A percentile compares a stretch with the other conserved stretches of the same genome.
These are phyloP conservation scores for Scopulariopsis brevicaulis DNA, from an alignment of 2,329 filamentous ascomycete genomes.

Conservation along the genomic window DNA sequence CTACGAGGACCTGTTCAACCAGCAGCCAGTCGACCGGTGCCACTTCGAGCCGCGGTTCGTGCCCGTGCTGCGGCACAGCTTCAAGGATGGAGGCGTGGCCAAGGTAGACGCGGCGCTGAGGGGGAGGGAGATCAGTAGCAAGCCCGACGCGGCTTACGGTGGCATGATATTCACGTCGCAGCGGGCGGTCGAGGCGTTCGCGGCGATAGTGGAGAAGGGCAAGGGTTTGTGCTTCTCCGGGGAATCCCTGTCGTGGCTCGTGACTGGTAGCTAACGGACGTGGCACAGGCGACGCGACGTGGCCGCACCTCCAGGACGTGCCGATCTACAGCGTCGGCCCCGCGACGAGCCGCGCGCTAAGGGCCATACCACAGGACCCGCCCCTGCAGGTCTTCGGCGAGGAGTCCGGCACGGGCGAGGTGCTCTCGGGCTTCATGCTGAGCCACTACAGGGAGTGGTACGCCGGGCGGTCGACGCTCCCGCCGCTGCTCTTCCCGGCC, in stretches of 20 bases:
- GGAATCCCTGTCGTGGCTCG: background rate
- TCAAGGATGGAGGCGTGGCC: conserved; percentile 47
- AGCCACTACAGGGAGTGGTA: conserved; percentile 57
- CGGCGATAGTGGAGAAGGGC: conserved; percentile 46
- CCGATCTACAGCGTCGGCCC: conserved; percentile 70
- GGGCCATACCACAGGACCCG: conserved; percentile 35
- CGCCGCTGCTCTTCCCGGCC: conserved; percentile 72
- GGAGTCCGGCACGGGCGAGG: conserved; percentile 76
- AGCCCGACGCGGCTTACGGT: conserved; percentile 40
- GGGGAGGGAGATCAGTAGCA: conserved; percentile 25
- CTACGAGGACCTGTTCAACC: conserved; percentile 58
- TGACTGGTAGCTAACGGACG: background rate
- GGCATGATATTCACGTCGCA: conserved; percentile 81
- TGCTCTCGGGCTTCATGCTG: conserved; percentile 67
- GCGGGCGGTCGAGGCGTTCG: conserved; percentile 70
- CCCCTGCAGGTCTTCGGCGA: conserved; percentile 59
- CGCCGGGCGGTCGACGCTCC: conserved; percentile 29
- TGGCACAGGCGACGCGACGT: conserved; percentile 13
- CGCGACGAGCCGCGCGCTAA: conserved; percentile 66
- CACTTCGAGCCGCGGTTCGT: conserved; percentile 58
- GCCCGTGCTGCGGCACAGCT: conserved; percentile 63
- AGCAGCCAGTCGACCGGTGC: conserved; percentile 21
- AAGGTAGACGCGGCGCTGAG: conserved; percentile 39
- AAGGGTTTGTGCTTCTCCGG: conserved; percentile 16
- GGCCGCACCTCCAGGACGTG: conserved; percentile 45